These are phyloP conservation scores for Aspergillus carbonarius DNA, from an alignment of 2,329 filamentous ascomycete species.

Conservation along the genomic window DNA sequence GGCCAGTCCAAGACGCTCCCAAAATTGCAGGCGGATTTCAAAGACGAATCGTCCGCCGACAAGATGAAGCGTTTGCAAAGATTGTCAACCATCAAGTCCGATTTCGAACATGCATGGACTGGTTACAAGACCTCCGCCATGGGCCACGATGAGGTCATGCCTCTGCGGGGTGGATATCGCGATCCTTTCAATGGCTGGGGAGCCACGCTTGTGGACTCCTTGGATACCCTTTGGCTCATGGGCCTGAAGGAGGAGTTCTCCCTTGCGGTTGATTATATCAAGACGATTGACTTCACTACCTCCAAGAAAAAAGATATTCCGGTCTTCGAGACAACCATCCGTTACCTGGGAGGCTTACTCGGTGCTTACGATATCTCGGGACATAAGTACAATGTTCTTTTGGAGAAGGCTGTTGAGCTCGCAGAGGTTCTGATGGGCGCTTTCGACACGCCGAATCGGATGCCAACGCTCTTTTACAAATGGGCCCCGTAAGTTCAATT, in stretches of 20 bases:
- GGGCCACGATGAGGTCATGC: conserved; percentile 81
- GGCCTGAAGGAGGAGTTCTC: conserved; percentile 75
- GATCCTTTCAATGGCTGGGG: conserved; percentile 93
- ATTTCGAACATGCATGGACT: conserved; percentile 76
- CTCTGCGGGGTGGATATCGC: conserved; percentile 64
- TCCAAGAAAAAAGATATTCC: conserved; percentile 68
- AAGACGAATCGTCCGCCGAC: conserved; percentile 59
- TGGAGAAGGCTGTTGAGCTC: conserved; percentile 76
- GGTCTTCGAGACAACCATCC: conserved; percentile 90
- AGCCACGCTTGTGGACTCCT: conserved; percentile 76
- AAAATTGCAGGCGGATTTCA: conserved; percentile 71
- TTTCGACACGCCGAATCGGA: conserved; percentile 90
- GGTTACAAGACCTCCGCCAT: conserved; percentile 80
- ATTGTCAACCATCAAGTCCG: conserved; percentile 66
- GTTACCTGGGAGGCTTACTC: conserved; percentile 83
- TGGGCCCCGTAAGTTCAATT: conserved; percentile 63
- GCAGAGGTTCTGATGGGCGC: conserved; percentile 77
- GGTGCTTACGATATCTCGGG: conserved; percentile 84
- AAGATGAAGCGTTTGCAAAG: conserved; percentile 65
- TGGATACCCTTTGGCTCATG: conserved; percentile 88
- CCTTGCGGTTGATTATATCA: conserved; percentile 68
- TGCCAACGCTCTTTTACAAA: conserved; percentile 78
- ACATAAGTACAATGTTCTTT: conserved; percentile 64
- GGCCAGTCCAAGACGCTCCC: conserved; percentile 69
- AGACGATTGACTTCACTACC: conserved; percentile 78